Percentiles rank a stretch among this genome's conserved stretches.
Conservation (phyloP, 148 eudicot genomes). For the Simmondsia chinensis region DNA sequence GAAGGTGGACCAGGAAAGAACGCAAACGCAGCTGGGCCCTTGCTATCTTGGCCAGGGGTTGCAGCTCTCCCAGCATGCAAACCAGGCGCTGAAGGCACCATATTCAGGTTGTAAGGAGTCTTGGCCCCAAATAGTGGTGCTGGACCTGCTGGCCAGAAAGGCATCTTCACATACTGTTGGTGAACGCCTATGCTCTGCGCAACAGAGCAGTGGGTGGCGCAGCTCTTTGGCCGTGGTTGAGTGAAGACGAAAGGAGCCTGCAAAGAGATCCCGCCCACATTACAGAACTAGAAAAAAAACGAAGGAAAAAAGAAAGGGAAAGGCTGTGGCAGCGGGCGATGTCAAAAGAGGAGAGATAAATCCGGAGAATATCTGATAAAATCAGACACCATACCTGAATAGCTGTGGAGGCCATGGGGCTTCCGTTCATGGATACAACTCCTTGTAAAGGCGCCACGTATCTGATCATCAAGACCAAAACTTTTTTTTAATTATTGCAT, state of each 20-base stretch:
- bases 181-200: conserved; percentile 57
- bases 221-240: conserved; percentile 74
- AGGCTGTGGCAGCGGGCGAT: too few species aligned
- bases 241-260: conserved; percentile 55
- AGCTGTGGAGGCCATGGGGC: conserved; percentile 61
- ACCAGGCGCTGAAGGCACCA: conserved; percentile 58
- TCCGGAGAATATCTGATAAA: background rate
- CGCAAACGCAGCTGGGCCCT: conserved; percentile 42
- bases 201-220: conserved; percentile 79
- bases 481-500: background rate
- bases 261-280: background rate
- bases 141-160: conserved; percentile 67
- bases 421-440: conserved; percentile 86
- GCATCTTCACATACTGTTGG: conserved; percentile 80
- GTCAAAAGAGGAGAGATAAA: too few species aligned
- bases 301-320: background rate
- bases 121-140: conserved; percentile 64
- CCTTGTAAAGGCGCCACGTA: conserved; percentile 96
- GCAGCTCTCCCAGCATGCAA: conserved; percentile 32
- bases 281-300: background rate
- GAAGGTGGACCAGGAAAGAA: conserved; percentile 49
- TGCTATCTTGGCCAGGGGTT: conserved; percentile 37
- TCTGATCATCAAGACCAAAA: conserved; percentile 28
- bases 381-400: conserved; percentile 37
- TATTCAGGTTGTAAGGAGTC: conserved; percentile 54